A percentile compares a stretch with the other conserved stretches of the same genome.
Evolutionary conservation across 2,329 filamentous ascomycete genomes (phyloP).

Genomic region (Microcyclosporella mali): DNA sequence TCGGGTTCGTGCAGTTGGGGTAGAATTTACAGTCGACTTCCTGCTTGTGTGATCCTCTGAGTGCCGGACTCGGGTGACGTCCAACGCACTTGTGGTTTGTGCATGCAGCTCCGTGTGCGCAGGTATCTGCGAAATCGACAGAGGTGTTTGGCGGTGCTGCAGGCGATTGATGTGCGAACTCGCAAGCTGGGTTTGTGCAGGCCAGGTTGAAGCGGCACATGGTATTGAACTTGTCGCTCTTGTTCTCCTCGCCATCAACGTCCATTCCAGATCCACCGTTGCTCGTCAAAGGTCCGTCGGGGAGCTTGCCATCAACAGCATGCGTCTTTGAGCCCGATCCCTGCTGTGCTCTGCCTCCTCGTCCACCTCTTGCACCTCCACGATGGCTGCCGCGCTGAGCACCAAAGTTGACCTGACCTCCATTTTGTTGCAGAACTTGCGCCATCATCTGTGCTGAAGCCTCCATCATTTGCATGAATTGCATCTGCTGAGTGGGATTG

Average conservation of each 20-base stretch:
- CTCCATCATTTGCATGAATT: constrained; percentile 55
- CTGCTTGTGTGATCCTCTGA: constrained; percentile 73
- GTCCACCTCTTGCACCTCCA: constrained; percentile 5
- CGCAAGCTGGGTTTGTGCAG: constrained; percentile 85
- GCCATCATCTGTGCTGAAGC: constrained; percentile 81
- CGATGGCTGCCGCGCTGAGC: constrained; percentile 9
- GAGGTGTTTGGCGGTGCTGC: constrained; percentile 65
- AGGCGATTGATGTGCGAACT: constrained; percentile 90
- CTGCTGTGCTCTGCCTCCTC: constrained; percentile 15
- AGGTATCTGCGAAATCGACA: constrained; percentile 74
- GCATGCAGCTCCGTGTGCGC: constrained; percentile 82
- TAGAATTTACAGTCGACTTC: constrained; percentile 86
- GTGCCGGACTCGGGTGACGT: constrained; percentile 85
- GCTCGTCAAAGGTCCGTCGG: constrained; percentile 16
- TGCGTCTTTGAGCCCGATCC: constrained; percentile 13
- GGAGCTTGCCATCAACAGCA: constrained; percentile 20
- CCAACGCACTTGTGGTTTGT: constrained; percentile 92
- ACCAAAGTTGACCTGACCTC: constrained; percentile 44
- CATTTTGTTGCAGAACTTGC: constrained; percentile 47
- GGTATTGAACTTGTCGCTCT: constrained; percentile 50
- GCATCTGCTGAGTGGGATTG: constrained; percentile 64
- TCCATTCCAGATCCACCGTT: constrained; percentile 45
- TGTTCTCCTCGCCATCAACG: constrained; percentile 54
- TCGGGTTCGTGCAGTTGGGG: constrained; percentile 84
- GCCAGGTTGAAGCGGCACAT: constrained; percentile 84